phyloP scores from a whole-genome alignment of 768 basidiomycete genomes.

The Jaapia argillacea region DNA sequence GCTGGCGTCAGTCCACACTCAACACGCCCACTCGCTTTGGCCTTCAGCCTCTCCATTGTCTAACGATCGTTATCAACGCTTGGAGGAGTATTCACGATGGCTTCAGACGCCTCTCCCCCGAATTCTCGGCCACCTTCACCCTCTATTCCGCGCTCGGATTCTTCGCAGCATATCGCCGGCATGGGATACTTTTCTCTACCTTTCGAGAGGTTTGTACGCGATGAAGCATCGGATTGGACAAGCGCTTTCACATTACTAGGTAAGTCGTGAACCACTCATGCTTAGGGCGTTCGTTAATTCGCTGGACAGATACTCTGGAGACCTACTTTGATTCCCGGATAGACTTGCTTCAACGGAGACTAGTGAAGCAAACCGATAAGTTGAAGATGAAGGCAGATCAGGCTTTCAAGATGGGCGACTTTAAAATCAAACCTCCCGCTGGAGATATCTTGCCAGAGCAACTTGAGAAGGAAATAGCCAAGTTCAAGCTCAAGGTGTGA shows the following conservation, averaged over 20 bases:
- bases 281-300: not conserved
- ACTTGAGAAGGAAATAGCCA: slow-evolving; percentile 78
- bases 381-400: slow-evolving; percentile 78
- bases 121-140: too few relatives aligned
- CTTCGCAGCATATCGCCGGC: too few relatives aligned
- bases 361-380: slow-evolving; percentile 80
- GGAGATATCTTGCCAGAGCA: slow-evolving; percentile 65
- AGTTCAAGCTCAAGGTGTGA: slow-evolving; percentile 75
- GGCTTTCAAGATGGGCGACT: slow-evolving; percentile 31
- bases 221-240: slow-evolving; percentile 68
- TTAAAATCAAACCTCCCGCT: slow-evolving; percentile 54
- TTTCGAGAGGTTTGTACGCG: slow-evolving; percentile 66
- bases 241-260: slow-evolving; percentile 83
- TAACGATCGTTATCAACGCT: too few relatives aligned
- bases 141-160: too few relatives aligned
- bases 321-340: slow-evolving; percentile 91
- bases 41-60: too few relatives aligned
- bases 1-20: too few relatives aligned
- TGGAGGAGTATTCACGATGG: too few relatives aligned
- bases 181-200: slow-evolving; percentile 54
- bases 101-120: too few relatives aligned
- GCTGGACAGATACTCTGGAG: slow-evolving; percentile 72
- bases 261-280: slow-evolving; percentile 21
- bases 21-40: too few relatives aligned
- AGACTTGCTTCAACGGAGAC: slow-evolving; percentile 71